phyloP scores from a whole-genome alignment of 148 eudicot genomes.

The Polygonum aviculare region DNA sequence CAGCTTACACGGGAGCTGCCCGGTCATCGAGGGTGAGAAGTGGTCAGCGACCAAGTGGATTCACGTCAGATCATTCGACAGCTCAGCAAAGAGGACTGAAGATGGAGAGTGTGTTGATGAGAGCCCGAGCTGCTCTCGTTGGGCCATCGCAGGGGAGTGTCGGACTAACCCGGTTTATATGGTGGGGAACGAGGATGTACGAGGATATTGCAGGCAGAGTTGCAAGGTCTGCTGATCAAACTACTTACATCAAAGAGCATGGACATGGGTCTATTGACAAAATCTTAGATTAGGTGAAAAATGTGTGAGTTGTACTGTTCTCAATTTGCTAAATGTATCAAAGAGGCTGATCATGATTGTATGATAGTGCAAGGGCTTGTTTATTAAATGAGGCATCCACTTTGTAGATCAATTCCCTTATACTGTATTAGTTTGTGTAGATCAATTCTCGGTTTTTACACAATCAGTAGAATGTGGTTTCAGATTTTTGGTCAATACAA shows the following conservation, averaged over 20 bases:
- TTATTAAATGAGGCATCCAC: not conserved
- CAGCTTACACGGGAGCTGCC: constrained; percentile 92
- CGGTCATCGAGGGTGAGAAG: constrained; percentile 84
- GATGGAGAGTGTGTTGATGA: constrained; percentile 42
- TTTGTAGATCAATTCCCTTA: not conserved
- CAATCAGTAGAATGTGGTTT: no score
- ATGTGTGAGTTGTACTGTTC: not conserved
- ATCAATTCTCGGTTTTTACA: no score
- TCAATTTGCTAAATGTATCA: not conserved
- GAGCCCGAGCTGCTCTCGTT: constrained; percentile 40
- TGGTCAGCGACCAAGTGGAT: constrained; percentile 99
- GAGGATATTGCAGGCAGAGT: constrained; percentile 65
- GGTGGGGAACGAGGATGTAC: constrained; percentile 42
- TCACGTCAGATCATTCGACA: constrained; percentile 62
- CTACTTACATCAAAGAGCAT: not conserved
- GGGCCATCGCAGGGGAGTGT: constrained; percentile 85
- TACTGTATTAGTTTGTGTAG: not conserved
- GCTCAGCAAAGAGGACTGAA: not conserved
- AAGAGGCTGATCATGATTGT: not conserved
- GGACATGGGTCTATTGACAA: not conserved
- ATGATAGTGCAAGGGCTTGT: no score
- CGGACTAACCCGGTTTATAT: constrained; percentile 61
- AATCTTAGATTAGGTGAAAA: not conserved
- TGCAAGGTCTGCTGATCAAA: constrained; percentile 50
- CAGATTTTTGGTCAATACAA: no score